Conservation (phyloP, 1,284 basidiomycete genomes). For the Amylostereum chailletii region DNA sequence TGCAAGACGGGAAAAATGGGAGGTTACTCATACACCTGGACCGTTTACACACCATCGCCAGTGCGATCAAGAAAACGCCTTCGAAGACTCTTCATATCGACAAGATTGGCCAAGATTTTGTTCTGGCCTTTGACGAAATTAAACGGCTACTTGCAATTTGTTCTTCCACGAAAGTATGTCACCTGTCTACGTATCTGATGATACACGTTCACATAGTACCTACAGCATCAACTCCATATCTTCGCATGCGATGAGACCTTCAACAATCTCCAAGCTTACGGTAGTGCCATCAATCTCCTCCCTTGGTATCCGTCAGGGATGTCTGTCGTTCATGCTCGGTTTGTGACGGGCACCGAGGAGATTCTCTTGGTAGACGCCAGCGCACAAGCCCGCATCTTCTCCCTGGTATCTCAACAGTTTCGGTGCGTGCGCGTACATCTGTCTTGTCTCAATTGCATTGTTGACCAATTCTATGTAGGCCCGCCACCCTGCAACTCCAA, state of each 20-base stretch:
- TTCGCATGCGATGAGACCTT: constrained; percentile 39
- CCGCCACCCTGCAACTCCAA: constrained; percentile 33
- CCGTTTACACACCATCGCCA: constrained; percentile 19
- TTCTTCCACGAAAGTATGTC: constrained; percentile 27
- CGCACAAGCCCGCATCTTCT: constrained; percentile 36
- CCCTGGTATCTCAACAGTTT: constrained; percentile 40
- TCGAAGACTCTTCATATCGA: constrained; percentile 30
- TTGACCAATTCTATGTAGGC: constrained; percentile 22
- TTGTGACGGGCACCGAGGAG: constrained; percentile 39
- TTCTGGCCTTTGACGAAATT: constrained; percentile 41
- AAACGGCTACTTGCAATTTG: constrained; percentile 38
- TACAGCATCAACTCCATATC: constrained; percentile 30
- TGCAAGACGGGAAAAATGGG: constrained; percentile 20
- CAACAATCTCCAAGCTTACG: constrained; percentile 24
- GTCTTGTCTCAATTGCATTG: not conserved
- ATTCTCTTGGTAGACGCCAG: constrained; percentile 35
- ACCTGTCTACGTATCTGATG: not conserved
- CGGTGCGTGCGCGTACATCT: constrained; percentile 24
- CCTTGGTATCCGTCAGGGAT: constrained; percentile 30
- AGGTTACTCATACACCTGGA: constrained; percentile 34
- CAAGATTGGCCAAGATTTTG: constrained; percentile 33
- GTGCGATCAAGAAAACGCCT: constrained; percentile 17
- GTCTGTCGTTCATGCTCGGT: constrained; percentile 26
- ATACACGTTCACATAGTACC: not conserved
- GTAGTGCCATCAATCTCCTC: constrained; percentile 29